Evolutionary conservation across 305 asterid genomes (phyloP), one percentile per base, ranked within the genome.

Genomic region (Fraxinus greggii): DNA sequence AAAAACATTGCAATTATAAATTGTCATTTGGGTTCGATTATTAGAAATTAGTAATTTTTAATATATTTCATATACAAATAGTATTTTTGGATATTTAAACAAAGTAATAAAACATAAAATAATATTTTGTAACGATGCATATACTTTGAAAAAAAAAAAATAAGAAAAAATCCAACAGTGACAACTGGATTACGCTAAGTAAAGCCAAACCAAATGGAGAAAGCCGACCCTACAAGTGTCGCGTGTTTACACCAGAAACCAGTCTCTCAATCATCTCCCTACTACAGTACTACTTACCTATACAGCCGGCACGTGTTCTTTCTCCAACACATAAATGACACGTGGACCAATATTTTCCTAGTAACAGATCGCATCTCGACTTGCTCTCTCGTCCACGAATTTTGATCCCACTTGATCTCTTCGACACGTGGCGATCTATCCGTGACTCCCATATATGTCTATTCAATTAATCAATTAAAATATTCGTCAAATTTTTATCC

Each of bases 321-420:
- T 17, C 78, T 7, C 63, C 81, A 61, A 56, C 19, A 1, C 40
- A 4, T 24, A 13, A 0, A 5, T 5, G 1, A 24, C 3, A 81
- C 88, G 80, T 80, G 90, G 88, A 86, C 94, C 90, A 90, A 91
- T 93, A 17, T 76, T 72, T 40, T 17, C 4, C 12, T 69, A 67
- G 90, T 82, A 90, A 94, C 85, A 85, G 97, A 94, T 94, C 93
- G 91, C 80, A 87, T 90, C 87, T 76, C 85, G 79, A 87, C 84
- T 85, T 77, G 23, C 51, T 1, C 86, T 92, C 97, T 93, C 97
- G 69, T 74, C 98, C 98, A 93, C 97, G 87, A 94, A 83, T 94
- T 92, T 72, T 80, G 91, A 91, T 86, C 91, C 91, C 51, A 10
- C 67, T 86, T 84, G 23, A 51, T 51, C 65, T 54, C 26, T 54